Base-by-base conservation (phyloP, 768 basidiomycete species). In the Tricholoma saponaceum region DNA sequence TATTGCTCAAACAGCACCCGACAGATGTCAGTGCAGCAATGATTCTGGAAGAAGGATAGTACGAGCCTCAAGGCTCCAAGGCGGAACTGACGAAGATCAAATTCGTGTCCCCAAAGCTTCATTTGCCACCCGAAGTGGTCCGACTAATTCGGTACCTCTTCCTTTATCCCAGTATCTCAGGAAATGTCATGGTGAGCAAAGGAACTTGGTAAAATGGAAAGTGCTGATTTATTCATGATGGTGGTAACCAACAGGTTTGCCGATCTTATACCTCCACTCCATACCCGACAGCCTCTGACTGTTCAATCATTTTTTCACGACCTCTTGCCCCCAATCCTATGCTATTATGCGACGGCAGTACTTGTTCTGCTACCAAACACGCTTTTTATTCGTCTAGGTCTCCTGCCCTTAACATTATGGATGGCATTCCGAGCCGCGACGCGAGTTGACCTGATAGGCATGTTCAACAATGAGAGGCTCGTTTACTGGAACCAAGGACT, bases 341-440 rank as follows among this genome's bases (percentile, higher is more conserved):
- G 71, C 57, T 83, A 80, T 67, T 83, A 81, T 71, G 68, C 63
- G 10, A 79, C 80, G 54, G 84, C 84, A 12, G 66, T 83, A 32
- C 74, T 87, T 51, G 80, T 84, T 6, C 71, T 82, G 37, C 64
- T 78, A 13, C 79, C 79, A 0, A 68, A 67, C 30, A 83, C 83
- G 1, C 67, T 70, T 46, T 49, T 69, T 3, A 66, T 79, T 56
- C 79, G 83, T 47, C 57, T 76, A 30, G 77, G 79, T 12, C 59
- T 85, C 33, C 72, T 85, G 25, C 82, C 83, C 2, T 58, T 81
- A 12, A 76, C 81, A 4, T 64, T 81, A 28, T 80, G 75, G 71
- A 56, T 68, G 6, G 66, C 76, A 16, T 79, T 77, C 54, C 73
- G 77, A 13, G 75, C 77, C 3, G 67, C 70, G 13, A 80, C 78